Conservation (phyloP, 2,329 filamentous ascomycete species). For the Hymenoscyphus infarciens region DNA sequence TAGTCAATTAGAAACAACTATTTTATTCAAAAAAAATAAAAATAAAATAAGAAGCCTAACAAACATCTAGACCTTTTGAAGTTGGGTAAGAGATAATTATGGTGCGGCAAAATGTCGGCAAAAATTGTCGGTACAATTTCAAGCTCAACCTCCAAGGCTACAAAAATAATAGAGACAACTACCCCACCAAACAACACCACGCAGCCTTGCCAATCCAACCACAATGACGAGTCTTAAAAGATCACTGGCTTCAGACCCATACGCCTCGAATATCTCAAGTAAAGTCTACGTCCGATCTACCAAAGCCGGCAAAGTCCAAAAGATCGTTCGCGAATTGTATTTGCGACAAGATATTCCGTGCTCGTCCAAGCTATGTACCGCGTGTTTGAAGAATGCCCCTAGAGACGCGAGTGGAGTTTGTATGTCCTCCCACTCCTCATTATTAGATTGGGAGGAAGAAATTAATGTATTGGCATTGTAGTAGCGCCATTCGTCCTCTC, state of each 20-base stretch:
- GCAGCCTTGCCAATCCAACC: neutral
- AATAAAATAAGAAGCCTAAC: no score
- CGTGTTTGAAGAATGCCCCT: conserved; percentile 71
- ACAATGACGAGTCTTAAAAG: conserved; percentile 65
- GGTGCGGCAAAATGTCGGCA: neutral
- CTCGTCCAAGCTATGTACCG: conserved; percentile 81
- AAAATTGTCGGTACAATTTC: neutral
- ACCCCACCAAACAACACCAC: neutral
- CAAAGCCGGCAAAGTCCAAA: conserved; percentile 94
- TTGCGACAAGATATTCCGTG: conserved; percentile 95
- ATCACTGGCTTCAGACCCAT: conserved; percentile 48
- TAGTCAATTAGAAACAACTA: no score
- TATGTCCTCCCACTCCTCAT: conserved; percentile 39
- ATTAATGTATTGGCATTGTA: conserved; percentile 35
- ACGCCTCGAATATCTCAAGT: conserved; percentile 77
- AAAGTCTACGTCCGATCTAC: conserved; percentile 96
- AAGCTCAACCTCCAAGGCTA: neutral
- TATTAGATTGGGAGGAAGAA: neutral
- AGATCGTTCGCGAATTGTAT: conserved; percentile 96
- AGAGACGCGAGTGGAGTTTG: conserved; percentile 74
- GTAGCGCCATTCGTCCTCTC: conserved; percentile 83
- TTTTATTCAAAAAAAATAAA: no score
- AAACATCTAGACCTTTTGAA: no score
- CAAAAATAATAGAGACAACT: neutral
- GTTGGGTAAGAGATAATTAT: no score